These are phyloP conservation scores for Viridothelium virens DNA, from an alignment of 495 filamentous ascomycete species.

Conservation along the genomic window DNA sequence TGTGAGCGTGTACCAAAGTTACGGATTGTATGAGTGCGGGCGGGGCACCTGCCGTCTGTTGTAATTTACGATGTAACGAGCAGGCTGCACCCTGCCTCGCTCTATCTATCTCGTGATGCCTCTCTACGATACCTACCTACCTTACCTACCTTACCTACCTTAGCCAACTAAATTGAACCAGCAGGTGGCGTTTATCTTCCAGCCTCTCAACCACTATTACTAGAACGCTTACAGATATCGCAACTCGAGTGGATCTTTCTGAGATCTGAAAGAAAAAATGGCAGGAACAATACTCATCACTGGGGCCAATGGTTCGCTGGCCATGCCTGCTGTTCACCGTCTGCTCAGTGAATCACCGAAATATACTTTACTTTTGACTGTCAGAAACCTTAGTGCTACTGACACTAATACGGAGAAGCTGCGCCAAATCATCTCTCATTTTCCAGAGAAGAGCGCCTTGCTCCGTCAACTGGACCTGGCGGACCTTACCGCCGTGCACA, in stretches of 20 bases:
- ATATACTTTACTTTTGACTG: background rate
- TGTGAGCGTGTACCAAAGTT: too few species aligned
- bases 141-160: too few species aligned
- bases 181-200: too few species aligned
- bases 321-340: background rate
- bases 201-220: too few species aligned
- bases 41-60: too few species aligned
- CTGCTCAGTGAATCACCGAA: background rate
- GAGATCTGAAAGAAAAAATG: background rate
- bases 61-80: too few species aligned
- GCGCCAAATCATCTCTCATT: background rate
- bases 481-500: background rate
- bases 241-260: background rate
- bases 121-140: too few species aligned
- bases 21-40: too few species aligned
- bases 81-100: too few species aligned
- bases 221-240: background rate
- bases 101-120: too few species aligned
- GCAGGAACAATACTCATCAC: background rate
- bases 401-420: background rate
- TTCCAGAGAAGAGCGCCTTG: background rate
- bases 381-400: background rate
- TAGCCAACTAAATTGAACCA: too few species aligned
- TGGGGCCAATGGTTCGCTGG: background rate
- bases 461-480: background rate